phyloP scores from a whole-genome alignment of 2,329 filamentous ascomycete species.

The Rutstroemia sp. region DNA sequence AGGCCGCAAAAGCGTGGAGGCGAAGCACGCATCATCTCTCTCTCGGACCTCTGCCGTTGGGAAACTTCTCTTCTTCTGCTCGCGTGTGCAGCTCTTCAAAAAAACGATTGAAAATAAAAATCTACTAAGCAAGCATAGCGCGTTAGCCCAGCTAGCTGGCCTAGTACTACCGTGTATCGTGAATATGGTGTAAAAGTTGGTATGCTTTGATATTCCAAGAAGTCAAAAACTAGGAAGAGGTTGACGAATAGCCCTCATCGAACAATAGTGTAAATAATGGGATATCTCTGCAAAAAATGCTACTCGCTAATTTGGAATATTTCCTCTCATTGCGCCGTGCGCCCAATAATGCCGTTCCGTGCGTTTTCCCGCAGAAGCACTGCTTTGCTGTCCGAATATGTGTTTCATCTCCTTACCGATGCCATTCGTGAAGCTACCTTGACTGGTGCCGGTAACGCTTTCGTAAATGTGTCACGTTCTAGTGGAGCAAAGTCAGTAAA shows the following conservation, averaged over 20 bases:
- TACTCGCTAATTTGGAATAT: slow-evolving; percentile 4
- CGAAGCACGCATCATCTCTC: no score
- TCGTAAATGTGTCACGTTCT: slow-evolving; percentile 28
- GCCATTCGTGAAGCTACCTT: slow-evolving; percentile 28
- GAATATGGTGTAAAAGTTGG: no score
- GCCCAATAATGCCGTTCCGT: not conserved
- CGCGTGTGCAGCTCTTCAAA: no score
- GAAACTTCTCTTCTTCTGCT: no score
- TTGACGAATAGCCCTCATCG: not conserved
- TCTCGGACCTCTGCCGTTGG: no score
- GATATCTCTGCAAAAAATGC: slow-evolving; percentile 6
- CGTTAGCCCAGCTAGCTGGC: no score
- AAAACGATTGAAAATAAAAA: no score
- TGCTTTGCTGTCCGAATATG: not conserved
- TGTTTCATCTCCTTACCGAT: slow-evolving; percentile 27
- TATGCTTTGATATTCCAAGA: no score
- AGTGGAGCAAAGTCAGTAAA: not conserved
- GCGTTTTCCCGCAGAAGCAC: not conserved
- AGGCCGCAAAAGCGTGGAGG: no score
- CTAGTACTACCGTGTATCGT: no score
- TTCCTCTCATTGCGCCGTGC: slow-evolving; percentile 3
- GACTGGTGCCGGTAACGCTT: slow-evolving; percentile 29
- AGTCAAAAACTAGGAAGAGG: no score
- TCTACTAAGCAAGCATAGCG: no score
- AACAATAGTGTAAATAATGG: not conserved